Conservation (phyloP, 2,329 filamentous ascomycete species). For the Colletotrichum liriopes region DNA sequence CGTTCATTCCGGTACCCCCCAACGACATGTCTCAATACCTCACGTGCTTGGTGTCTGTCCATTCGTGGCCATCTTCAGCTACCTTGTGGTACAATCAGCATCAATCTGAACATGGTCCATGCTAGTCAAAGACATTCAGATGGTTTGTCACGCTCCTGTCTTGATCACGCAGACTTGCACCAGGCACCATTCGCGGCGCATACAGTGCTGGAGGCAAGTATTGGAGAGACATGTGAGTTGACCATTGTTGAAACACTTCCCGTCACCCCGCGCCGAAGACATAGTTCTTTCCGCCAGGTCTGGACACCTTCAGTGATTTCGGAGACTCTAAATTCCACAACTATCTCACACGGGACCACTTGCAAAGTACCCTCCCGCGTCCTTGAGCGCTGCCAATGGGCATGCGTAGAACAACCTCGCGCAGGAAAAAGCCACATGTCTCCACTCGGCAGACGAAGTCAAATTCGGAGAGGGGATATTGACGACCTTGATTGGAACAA, state of each 20-base stretch:
- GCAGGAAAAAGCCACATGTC: background rate
- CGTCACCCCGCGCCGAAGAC: background rate
- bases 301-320: background rate
- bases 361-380: background rate
- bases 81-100: conserved; percentile 16
- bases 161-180: background rate
- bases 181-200: conserved; percentile 1
- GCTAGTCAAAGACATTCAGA: background rate
- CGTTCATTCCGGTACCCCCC: background rate
- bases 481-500: background rate
- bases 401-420: background rate
- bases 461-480: too few relatives aligned
- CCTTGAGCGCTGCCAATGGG: background rate
- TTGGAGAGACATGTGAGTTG: background rate
- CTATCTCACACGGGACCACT: conserved; percentile 16
- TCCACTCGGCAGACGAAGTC: background rate
- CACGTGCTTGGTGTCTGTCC: conserved; percentile 13
- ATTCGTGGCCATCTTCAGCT: conserved; percentile 10
- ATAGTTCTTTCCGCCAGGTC: background rate
- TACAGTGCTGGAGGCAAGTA: background rate
- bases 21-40: conserved; percentile 23
- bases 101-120: conserved; percentile 1
- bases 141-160: conserved; percentile 21
- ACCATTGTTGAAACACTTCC: background rate
- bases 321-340: background rate